These are phyloP conservation scores for Tubosaeta sp. DNA, from an alignment of 768 basidiomycete species.

Conservation along the genomic window DNA sequence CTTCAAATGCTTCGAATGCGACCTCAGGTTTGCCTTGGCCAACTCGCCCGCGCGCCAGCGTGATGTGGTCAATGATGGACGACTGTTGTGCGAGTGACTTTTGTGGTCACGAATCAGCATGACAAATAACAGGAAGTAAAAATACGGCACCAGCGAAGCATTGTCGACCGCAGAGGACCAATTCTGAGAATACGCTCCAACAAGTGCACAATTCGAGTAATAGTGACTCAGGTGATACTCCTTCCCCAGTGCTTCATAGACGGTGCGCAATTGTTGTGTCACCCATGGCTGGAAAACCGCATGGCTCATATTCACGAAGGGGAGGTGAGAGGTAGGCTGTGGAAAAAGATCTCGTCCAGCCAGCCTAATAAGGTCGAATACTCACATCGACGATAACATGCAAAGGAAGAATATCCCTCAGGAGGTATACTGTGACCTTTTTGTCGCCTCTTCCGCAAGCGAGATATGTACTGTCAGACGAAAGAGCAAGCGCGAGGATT, in stretches of 20 bases:
- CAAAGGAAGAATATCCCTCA: neutral
- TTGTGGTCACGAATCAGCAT: too few species aligned
- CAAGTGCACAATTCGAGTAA: neutral
- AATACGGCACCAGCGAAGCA: too few species aligned
- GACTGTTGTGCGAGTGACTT: neutral
- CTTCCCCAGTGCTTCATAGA: neutral
- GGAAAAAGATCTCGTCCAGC: neutral
- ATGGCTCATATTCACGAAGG: neutral
- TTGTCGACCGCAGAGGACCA: too few species aligned
- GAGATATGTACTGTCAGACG: neutral
- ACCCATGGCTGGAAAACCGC: neutral
- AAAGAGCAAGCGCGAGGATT: neutral
- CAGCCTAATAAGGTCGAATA: neutral
- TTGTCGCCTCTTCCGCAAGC: neutral
- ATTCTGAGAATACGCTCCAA: neutral
- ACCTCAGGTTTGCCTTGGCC: neutral
- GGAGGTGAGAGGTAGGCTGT: neutral
- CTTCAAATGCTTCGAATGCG: neutral
- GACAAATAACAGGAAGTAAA: too few species aligned
- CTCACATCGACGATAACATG: neutral
- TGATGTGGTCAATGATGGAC: neutral
- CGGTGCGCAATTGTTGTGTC: neutral
- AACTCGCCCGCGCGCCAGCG: neutral
- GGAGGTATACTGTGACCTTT: neutral
- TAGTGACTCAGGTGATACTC: too few species aligned